Base-by-base conservation (phyloP, 2,329 filamentous ascomycete species). In the Tolypocladium ovalisporum region DNA sequence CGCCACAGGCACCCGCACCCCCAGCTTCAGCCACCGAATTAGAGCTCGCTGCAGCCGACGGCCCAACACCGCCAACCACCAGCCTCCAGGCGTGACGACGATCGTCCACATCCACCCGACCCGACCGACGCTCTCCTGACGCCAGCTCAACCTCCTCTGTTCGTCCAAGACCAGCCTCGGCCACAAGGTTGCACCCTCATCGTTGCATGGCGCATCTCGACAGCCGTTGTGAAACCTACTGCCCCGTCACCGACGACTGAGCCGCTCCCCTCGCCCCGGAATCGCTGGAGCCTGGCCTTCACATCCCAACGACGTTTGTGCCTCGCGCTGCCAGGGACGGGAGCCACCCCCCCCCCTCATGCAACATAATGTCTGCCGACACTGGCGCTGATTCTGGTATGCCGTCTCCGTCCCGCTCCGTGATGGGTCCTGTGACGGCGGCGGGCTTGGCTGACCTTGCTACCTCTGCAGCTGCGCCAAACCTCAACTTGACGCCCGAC, bases 401-500 rank as follows among this genome's bases (percentile, higher is more conserved):
- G 19, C 42, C 55, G 3, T 44, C 32, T 37, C n/a, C 42, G 49
- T 52, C 40, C 27, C 36, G 24, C 52, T 29, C 29, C 22, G 9
- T 15, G 12, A 10, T 39, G 13, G 13, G n/a, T 39, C 47, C 37
- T 32, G 15, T 10, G n/a, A n/a, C 32, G 32, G 13, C 27, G 1
- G 8, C 47, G 1, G 29, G 2, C 24, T 22, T 52, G 35, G 55
- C 64, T 66, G 52, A 66, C 57, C n/a, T 4, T 29, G 13, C 49
- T 4, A 24, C 40, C 35, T 56, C 52, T 54, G 40, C 62, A 84
- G 81, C 75, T 64, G 76, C 76, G 63, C 84, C 86, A 62, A 88
- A 87, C 73, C 82, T 96, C 65, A 96, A 96, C 76, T 84, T 97
- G 63, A 89, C 86, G 35, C 76, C 89, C 54, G 91, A 97, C 64